These are phyloP conservation scores for Colletotrichum shisoi DNA, from an alignment of 2,329 filamentous ascomycete genomes.

Conservation along the genomic window DNA sequence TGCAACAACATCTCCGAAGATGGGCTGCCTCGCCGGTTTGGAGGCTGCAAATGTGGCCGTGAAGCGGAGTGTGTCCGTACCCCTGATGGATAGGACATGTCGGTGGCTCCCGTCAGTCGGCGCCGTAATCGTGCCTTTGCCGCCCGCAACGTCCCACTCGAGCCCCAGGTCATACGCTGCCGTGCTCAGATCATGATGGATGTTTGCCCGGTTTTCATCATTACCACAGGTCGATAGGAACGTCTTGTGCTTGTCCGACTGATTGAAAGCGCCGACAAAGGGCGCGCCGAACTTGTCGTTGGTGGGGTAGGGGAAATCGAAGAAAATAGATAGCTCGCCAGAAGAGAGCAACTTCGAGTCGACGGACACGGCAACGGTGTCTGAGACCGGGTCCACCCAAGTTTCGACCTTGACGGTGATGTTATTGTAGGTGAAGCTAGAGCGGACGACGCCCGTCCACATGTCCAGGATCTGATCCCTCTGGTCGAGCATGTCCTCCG, in stretches of 20 bases:
- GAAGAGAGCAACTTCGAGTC: conserved; percentile 52
- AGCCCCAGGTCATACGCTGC: conserved; percentile 54
- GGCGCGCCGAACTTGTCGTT: conserved; percentile 63
- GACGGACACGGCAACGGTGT: conserved; percentile 56
- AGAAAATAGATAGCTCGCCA: conserved; percentile 55
- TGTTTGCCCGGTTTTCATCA: conserved; percentile 46
- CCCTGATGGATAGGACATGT: conserved; percentile 50
- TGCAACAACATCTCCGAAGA: conserved; percentile 43
- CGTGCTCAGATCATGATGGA: conserved; percentile 55
- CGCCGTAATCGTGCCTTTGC: conserved; percentile 46
- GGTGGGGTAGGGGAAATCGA: conserved; percentile 61
- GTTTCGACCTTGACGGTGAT: conserved; percentile 54
- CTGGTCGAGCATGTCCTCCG: conserved; percentile 51
- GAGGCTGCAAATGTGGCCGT: conserved; percentile 48
- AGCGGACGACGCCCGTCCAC: conserved; percentile 57
- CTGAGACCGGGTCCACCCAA: conserved; percentile 55
- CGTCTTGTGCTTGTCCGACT: conserved; percentile 55
- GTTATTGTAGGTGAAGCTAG: conserved; percentile 55
- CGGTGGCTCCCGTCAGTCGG: conserved; percentile 52
- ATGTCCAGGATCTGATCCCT: conserved; percentile 57
- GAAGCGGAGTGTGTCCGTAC: conserved; percentile 44
- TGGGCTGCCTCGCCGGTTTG: conserved; percentile 40
- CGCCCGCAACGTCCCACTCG: conserved; percentile 46
- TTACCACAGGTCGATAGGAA: conserved; percentile 43
- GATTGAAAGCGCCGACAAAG: conserved; percentile 62